phyloP scores from a whole-genome alignment of 2,329 filamentous ascomycete genomes.

The Xylaria multiplex region DNA sequence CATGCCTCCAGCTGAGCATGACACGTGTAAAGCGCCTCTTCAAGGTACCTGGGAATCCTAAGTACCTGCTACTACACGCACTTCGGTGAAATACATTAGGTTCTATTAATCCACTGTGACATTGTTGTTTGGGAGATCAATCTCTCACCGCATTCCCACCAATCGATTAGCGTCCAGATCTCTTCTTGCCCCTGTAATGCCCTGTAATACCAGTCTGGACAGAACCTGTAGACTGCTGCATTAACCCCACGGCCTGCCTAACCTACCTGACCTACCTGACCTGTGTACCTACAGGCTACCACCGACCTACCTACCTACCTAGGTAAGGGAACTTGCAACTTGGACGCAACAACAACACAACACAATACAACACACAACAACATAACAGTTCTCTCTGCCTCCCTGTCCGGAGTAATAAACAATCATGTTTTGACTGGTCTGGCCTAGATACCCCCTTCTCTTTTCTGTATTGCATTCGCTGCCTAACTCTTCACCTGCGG shows the following conservation, averaged over 20 bases:
- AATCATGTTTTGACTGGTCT: constrained; percentile 25
- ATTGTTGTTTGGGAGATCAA: constrained; percentile 34
- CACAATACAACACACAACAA: not conserved
- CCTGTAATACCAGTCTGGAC: not conserved
- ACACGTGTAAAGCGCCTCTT: constrained; percentile 18
- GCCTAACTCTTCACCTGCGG: constrained; percentile 22
- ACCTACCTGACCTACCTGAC: constrained; percentile 11
- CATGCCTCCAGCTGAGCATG: constrained; percentile 8
- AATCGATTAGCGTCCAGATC: constrained; percentile 31
- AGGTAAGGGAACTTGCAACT: constrained; percentile 20
- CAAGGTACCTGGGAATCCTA: too few species aligned
- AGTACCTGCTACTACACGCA: not conserved
- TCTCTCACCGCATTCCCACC: constrained; percentile 35
- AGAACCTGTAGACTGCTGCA: not conserved
- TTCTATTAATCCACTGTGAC: constrained; percentile 18
- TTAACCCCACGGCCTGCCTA: constrained; percentile 27
- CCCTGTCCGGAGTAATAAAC: not conserved
- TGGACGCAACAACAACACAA: constrained; percentile 1
- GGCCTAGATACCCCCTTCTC: not conserved
- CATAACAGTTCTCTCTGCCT: not conserved
- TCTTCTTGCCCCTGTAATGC: not conserved
- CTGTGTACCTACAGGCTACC: not conserved
- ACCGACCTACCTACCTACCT: not conserved
- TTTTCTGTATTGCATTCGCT: constrained; percentile 26
- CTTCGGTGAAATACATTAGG: not conserved